Percentiles rank a stretch among this genome's conserved stretches.
phyloP scores from a whole-genome alignment of 495 filamentous ascomycete genomes.

The Aspergillus olivimuriae region DNA sequence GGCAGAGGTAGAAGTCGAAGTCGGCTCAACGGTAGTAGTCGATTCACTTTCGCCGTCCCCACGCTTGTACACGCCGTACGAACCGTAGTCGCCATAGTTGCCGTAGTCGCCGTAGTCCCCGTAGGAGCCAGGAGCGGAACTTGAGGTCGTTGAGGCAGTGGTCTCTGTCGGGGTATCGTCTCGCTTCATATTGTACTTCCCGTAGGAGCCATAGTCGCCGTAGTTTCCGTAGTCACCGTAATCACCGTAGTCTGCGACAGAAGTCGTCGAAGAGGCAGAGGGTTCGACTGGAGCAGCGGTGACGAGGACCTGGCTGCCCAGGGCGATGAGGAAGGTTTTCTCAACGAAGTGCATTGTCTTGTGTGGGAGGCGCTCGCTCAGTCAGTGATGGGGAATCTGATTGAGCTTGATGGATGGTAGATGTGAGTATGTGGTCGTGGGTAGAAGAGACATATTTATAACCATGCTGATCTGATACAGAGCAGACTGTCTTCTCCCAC shows the following conservation, averaged over 20 bases:
- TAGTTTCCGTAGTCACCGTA: conserved; percentile 2
- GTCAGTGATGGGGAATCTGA: neutral
- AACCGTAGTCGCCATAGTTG: conserved; percentile 9
- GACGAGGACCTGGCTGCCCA: neutral
- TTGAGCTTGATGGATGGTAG: neutral
- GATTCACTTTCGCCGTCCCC: neutral
- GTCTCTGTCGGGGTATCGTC: too few species aligned
- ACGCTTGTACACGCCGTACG: conserved; percentile 8
- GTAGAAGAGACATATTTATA: too few species aligned
- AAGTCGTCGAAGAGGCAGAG: neutral
- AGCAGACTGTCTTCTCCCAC: too few species aligned
- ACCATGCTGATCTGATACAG: too few species aligned
- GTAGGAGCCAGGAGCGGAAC: neutral
- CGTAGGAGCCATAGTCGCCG: conserved; percentile 4
- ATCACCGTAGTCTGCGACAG: neutral
- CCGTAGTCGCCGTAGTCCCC: conserved; percentile 9
- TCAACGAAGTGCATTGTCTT: neutral
- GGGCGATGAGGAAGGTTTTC: neutral
- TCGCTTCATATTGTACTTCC: too few species aligned
- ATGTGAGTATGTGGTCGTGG: neutral
- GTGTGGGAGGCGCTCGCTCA: neutral
- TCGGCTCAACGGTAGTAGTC: neutral
- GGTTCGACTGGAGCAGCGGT: neutral
- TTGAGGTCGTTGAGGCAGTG: neutral
- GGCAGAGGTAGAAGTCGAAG: neutral